Evolutionary conservation across 371 early-diverging fungal genomes (phyloP).

Genomic region (Apophysomyces ossiformis): DNA sequence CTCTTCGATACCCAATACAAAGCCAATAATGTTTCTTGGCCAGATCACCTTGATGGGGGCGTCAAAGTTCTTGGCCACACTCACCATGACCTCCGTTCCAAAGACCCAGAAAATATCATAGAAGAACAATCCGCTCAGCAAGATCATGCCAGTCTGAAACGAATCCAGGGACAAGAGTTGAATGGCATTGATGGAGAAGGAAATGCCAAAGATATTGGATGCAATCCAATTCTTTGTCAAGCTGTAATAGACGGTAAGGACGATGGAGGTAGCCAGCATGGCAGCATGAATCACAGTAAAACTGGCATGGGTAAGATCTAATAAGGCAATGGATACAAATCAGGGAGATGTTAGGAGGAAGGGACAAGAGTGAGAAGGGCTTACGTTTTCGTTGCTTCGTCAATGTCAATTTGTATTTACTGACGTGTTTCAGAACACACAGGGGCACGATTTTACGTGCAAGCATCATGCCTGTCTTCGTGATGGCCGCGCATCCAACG

Average conservation of each 20-base stretch:
- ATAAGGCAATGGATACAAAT: neutral
- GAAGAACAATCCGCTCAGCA: constrained; percentile 90
- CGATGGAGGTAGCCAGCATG: constrained; percentile 59
- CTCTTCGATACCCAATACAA: constrained; percentile 39
- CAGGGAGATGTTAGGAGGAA: no score
- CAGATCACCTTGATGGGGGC: constrained; percentile 96
- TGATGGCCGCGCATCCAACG: constrained; percentile 79
- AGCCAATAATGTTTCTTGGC: constrained; percentile 77
- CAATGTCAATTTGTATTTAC: constrained; percentile 72
- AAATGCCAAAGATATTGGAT: constrained; percentile 87
- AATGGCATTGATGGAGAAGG: constrained; percentile 88
- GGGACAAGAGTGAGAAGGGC: constrained; percentile 7
- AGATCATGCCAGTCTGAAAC: constrained; percentile 93
- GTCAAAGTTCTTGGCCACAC: constrained; percentile 96
- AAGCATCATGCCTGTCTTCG: constrained; percentile 66
- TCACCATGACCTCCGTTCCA: constrained; percentile 98
- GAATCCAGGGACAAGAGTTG: constrained; percentile 90
- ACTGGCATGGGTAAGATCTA: constrained; percentile 65
- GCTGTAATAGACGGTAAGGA: constrained; percentile 78
- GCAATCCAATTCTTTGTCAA: constrained; percentile 92
- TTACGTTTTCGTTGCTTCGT: constrained; percentile 75
- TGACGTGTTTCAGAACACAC: constrained; percentile 55
- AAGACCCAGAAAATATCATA: constrained; percentile 99
- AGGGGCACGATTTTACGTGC: constrained; percentile 55
- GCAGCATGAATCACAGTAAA: constrained; percentile 80